Evolutionary conservation across 108 stramenopile species (phyloP), one percentile per base, ranked within the genome.

Genomic region (Skeletonema costatum): DNA sequence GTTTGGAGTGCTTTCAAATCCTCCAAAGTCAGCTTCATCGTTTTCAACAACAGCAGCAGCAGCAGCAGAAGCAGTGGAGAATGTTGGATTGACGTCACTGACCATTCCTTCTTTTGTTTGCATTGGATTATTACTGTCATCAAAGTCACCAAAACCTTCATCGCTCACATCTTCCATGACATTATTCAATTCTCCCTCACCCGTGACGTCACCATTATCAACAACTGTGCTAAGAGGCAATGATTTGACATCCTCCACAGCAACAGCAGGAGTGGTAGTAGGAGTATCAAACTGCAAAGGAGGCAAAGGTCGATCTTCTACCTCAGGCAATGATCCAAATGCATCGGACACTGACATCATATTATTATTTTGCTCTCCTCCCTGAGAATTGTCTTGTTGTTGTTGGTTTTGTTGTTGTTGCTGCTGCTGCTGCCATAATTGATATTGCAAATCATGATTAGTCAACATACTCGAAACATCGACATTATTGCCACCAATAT

Each of bases 271-370:
- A n/a, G 44, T 11, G 8, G 39, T 41, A 8, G 39, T 41, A 41
- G 10, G 1, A 61, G 39, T 33, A 59, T 39, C 33, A n/a, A 59
- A 71, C 21, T 51, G 62, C 48, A 81, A 60, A 25, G 69, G 60
- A 0, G 80, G 74, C 73, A 81, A 66, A 25, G 80, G 80, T 41
- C 68, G 60, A 75, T 81, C 80, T 50, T 81, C 69, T 39, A 81
- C 80, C 46, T 81, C 80, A 2, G 51, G 39, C 51, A 81, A 61
- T 53, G 32, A 70, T 36, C 69, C 80, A 75, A 81, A 81, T 30
- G 80, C 80, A 68, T 76, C 75, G 1, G 64, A 60, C 41, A 76
- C 67, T 9, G 75, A 76, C 66, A 76, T 60, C 17, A 32, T 67
- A 3, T 12, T 9, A 59, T 56, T 41, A 41, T 32, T 41, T 11